These are phyloP conservation scores for Wickerhamomyces subpelliculosus DNA, from an alignment of 805 yeast genomes.

Conservation along the genomic window DNA sequence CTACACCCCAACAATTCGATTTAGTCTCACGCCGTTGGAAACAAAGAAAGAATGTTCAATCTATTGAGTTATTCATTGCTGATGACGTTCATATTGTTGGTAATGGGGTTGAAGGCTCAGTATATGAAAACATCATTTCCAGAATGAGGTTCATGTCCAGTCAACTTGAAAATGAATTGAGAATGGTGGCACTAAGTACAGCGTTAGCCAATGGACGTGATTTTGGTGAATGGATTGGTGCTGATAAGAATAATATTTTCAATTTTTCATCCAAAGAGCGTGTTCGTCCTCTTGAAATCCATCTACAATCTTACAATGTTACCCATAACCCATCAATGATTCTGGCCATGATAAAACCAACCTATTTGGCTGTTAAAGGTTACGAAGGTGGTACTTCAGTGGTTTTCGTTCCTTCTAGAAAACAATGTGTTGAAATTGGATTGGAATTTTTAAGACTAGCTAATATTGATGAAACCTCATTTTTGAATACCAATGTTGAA, in stretches of 20 bases:
- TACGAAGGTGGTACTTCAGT: constrained; percentile 29
- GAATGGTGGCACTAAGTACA: constrained; percentile 66
- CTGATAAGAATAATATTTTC: constrained; percentile 49
- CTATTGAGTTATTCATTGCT: constrained; percentile 59
- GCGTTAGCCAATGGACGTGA: constrained; percentile 73
- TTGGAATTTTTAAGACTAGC: constrained; percentile 35
- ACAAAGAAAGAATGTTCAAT: constrained; percentile 60
- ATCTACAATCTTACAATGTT: constrained; percentile 40
- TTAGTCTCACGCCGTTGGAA: constrained; percentile 75
- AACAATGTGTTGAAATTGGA: constrained; percentile 47
- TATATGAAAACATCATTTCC: constrained; percentile 64
- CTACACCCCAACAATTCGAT: constrained; percentile 80
- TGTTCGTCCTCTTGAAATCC: constrained; percentile 48
- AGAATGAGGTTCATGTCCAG: constrained; percentile 65
- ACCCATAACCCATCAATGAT: constrained; percentile 47
- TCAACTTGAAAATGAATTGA: constrained; percentile 48
- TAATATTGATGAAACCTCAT: constrained; percentile 27
- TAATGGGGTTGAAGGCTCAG: constrained; percentile 44
- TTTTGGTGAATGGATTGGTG: constrained; percentile 83
- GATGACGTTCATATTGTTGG: constrained; percentile 73
- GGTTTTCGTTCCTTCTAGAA: constrained; percentile 54
- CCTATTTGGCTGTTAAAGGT: constrained; percentile 34
- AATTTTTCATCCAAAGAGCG: constrained; percentile 67
- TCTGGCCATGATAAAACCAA: constrained; percentile 42
- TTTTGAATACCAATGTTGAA: constrained; percentile 32